These are phyloP conservation scores for Syzygium aromaticum DNA, from an alignment of 345 rosid species.

Conservation along the genomic window DNA sequence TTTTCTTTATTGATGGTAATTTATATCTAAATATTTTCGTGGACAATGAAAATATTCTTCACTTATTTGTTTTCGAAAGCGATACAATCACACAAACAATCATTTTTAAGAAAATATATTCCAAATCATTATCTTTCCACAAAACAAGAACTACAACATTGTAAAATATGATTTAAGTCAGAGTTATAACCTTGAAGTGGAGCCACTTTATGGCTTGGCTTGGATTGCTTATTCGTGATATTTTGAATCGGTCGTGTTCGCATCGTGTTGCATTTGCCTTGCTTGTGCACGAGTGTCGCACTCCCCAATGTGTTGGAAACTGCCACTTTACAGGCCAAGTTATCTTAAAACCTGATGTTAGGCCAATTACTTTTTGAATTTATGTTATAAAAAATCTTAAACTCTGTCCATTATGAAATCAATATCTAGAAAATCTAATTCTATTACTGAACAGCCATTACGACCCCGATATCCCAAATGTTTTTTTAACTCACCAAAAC, in stretches of 20 bases:
- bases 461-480: not conserved
- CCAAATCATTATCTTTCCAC: too few species aligned
- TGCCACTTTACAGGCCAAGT: too few species aligned
- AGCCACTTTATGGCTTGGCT: too few species aligned
- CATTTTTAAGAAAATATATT: too few species aligned
- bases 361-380: not conserved
- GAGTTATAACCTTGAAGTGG: not conserved
- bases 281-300: not conserved
- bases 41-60: too few species aligned
- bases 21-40: too few species aligned
- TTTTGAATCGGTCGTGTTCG: not conserved
- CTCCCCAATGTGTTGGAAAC: not conserved
- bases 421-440: not conserved
- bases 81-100: too few species aligned
- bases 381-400: not conserved
- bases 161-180: not conserved
- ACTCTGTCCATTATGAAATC: not conserved
- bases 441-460: not conserved
- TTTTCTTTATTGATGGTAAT: too few species aligned
- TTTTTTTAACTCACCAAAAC: not conserved
- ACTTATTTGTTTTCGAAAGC: too few species aligned
- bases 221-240: not conserved
- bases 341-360: accelerated
- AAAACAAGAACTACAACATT: too few species aligned
- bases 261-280: too few species aligned